A percentile compares a stretch with the other conserved stretches of the same genome.
Conservation (phyloP, 768 basidiomycete genomes). For the Lactarius indigo region DNA sequence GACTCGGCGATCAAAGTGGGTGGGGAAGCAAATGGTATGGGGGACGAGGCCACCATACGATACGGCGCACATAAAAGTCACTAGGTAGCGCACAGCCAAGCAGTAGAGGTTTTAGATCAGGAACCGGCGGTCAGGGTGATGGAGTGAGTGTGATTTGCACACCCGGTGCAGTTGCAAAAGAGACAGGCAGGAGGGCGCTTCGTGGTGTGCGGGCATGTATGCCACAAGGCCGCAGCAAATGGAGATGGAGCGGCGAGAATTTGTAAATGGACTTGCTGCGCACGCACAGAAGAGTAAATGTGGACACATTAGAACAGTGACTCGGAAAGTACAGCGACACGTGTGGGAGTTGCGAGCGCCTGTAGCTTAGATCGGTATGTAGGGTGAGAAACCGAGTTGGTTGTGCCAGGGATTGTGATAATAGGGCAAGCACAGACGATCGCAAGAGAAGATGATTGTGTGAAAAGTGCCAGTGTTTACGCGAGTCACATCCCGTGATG, state of each 20-base stretch:
- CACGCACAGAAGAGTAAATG: background rate
- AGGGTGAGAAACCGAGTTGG: background rate
- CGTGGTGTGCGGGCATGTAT: background rate
- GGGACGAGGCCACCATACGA: background rate
- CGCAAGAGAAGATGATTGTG: background rate
- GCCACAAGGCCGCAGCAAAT: constrained; percentile 8
- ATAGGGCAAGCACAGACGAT: background rate
- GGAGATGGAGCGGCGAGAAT: constrained; percentile 2
- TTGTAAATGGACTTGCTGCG: background rate
- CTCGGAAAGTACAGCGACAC: background rate
- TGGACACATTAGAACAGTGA: background rate
- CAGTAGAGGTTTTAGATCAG: background rate
- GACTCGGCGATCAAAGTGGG: background rate
- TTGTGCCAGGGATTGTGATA: constrained; percentile 4
- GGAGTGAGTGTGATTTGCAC: background rate
- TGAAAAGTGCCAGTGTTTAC: background rate
- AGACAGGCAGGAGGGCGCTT: background rate
- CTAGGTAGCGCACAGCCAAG: background rate
- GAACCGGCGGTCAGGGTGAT: background rate
- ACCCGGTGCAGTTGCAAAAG: background rate
- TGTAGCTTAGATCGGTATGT: background rate
- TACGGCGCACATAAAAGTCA: background rate
- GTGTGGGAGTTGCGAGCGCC: background rate
- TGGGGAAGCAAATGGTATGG: background rate
- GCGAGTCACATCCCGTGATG: background rate